These are phyloP conservation scores for Yarrowia alimentaria DNA, from an alignment of 805 yeast genomes.

Conservation along the genomic window DNA sequence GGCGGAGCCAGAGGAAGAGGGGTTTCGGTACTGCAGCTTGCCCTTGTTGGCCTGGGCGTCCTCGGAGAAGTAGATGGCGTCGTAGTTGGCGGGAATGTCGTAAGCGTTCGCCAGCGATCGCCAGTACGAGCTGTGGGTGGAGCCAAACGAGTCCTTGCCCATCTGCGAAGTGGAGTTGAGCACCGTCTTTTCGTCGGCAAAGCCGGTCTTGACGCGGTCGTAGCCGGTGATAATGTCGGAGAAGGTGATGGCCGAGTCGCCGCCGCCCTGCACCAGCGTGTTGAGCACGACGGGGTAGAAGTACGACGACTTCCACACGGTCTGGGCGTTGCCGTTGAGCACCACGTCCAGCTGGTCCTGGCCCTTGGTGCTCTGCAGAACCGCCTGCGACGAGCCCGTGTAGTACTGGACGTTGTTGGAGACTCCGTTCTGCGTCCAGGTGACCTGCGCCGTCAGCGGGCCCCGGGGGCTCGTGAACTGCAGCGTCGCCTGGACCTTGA, in stretches of 20 bases:
- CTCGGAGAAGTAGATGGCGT: conserved; percentile 8
- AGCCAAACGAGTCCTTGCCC: background rate
- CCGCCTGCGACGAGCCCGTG: conserved; percentile 9
- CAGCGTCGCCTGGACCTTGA: conserved; percentile 3
- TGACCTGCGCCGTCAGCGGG: background rate
- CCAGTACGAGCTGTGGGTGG: conserved; percentile 16
- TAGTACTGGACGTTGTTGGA: conserved; percentile 17
- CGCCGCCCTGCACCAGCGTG: background rate
- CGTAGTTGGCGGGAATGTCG: conserved; percentile 7
- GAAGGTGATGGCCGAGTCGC: no score
- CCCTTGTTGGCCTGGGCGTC: conserved; percentile 10
- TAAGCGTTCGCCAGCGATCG: conserved; percentile 1
- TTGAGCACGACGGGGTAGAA: conserved; percentile 16
- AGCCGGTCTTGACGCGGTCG: conserved; percentile 5
- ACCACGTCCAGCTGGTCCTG: conserved; percentile 1
- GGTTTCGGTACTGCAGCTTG: conserved; percentile 9
- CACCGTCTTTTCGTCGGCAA: background rate
- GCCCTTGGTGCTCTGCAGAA: conserved; percentile 19
- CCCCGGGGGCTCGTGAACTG: background rate
- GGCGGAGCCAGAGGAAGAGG: background rate
- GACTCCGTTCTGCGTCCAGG: conserved; percentile 16
- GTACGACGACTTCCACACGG: conserved; percentile 14
- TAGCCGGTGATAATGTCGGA: conserved; percentile 16
- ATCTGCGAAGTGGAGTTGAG: conserved; percentile 6
- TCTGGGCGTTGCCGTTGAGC: conserved; percentile 3